These are phyloP conservation scores for Mycena epipterygia DNA, from an alignment of 768 basidiomycete species.

Conservation along the genomic window DNA sequence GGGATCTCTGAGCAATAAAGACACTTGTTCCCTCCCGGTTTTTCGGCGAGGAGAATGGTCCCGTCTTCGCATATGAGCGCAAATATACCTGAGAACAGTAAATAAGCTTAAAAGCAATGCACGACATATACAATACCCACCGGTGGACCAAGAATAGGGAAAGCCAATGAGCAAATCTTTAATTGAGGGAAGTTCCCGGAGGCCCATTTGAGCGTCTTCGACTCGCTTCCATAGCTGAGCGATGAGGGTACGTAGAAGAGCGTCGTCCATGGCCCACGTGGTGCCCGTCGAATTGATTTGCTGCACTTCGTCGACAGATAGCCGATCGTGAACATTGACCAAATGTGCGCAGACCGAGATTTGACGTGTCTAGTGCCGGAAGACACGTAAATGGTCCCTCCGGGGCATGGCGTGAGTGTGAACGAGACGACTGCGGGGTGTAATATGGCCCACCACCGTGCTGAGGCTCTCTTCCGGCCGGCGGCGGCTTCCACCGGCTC, in stretches of 20 bases:
- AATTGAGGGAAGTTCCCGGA: neutral
- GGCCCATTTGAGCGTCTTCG: neutral
- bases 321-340: neutral
- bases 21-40: neutral
- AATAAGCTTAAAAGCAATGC: neutral
- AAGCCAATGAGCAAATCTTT: neutral
- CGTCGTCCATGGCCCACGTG: neutral
- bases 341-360: neutral
- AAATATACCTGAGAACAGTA: neutral
- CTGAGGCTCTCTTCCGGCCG: neutral
- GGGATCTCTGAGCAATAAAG: constrained; percentile 7
- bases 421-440: neutral
- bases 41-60: neutral
- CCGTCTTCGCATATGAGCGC: constrained; percentile 1
- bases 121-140: neutral
- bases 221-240: neutral
- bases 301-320: neutral
- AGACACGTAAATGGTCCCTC: neutral
- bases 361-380: neutral
- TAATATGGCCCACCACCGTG: neutral
- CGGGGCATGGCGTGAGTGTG: neutral
- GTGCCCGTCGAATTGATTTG: constrained; percentile 6
- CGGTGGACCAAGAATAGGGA: neutral
- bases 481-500: neutral
- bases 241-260: neutral